Evolutionary conservation across 1,284 basidiomycete genomes (phyloP).

Genomic region (Kalmanozyma brasiliensis): DNA sequence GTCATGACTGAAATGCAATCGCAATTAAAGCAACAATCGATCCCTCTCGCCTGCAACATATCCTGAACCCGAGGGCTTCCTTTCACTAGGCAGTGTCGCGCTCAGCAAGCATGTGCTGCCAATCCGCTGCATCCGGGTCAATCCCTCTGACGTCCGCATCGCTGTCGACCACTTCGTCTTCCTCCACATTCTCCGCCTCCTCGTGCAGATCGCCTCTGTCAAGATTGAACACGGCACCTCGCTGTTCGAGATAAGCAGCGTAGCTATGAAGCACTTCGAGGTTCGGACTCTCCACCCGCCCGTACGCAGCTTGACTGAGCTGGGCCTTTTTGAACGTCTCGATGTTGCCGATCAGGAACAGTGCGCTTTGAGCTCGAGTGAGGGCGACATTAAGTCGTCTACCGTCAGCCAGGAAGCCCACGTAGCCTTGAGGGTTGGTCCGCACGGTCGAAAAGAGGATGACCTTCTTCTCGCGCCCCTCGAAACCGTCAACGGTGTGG

Average conservation of each 20-base stretch:
- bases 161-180: slow-evolving; percentile 9
- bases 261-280: slow-evolving; percentile 36
- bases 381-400: slow-evolving; percentile 95
- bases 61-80: not conserved
- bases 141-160: slow-evolving; percentile 19
- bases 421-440: slow-evolving; percentile 75
- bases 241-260: slow-evolving; percentile 33
- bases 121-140: slow-evolving; percentile 27
- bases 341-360: slow-evolving; percentile 87
- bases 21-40: not conserved
- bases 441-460: slow-evolving; percentile 92
- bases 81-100: slow-evolving; percentile 21
- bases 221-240: slow-evolving; percentile 11
- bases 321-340: slow-evolving; percentile 72
- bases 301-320: slow-evolving; percentile 48
- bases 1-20: slow-evolving; percentile 9
- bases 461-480: slow-evolving; percentile 95
- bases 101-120: slow-evolving; percentile 33
- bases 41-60: not conserved
- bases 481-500: slow-evolving; percentile 92
- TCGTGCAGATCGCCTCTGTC: slow-evolving; percentile 1
- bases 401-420: slow-evolving; percentile 93
- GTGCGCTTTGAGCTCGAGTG: slow-evolving; percentile 87
- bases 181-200: slow-evolving; percentile 3
- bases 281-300: slow-evolving; percentile 44